Evolutionary conservation across 257 asterid species (phyloP), one percentile per base, ranked within the genome.

Genomic region (Handroanthus guayacan): DNA sequence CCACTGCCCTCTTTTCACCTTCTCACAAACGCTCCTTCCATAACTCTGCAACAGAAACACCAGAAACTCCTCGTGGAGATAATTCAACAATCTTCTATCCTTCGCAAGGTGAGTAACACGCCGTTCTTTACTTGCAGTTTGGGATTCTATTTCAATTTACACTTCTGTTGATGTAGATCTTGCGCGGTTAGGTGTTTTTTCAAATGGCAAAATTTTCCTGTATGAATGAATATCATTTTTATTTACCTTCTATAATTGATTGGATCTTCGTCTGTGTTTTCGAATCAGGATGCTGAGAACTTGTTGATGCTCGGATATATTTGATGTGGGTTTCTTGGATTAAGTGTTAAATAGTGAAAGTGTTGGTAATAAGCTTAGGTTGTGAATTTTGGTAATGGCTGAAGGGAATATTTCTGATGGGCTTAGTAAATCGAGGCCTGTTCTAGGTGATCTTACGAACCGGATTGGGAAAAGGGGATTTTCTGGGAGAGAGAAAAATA

Each of bases 401-500:
- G 89, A 81, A 66, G 77, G 78, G 38, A 76, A 77, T 66, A 52
- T 69, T 39, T 65, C 85, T 38, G 80, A 73, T 16, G 86, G 87
- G 79, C 18, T n/a, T 74, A 13, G 57, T 36, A 81, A 71, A 71
- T 71, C 75, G 34, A 81, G 92, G 66, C 3, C 81, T 4, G 86
- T 60, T 74, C 82, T 90, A 13, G 90, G 88, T 13, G 93, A 92
- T 72, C 80, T 92, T 34, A 86, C 97, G 7, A 90, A 92, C 76
- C 90, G 86, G 76, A 36, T 79, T 9, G 87, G 85, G 5, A 87
- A 86, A 75, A 86, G 95, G 76, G 78, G 82, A 12, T 54, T 75
- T 78, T 78, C 85, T 17, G 87, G 36, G 75, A 77, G 47, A 8
- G 91, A 77, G 63, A 85, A 79, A 44, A 38, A 38, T 9, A 80